A percentile compares a stretch with the other conserved stretches of the same genome.
These are phyloP conservation scores for Hypoxylon sp. DNA, from an alignment of 2,329 filamentous ascomycete species.

Conservation along the genomic window DNA sequence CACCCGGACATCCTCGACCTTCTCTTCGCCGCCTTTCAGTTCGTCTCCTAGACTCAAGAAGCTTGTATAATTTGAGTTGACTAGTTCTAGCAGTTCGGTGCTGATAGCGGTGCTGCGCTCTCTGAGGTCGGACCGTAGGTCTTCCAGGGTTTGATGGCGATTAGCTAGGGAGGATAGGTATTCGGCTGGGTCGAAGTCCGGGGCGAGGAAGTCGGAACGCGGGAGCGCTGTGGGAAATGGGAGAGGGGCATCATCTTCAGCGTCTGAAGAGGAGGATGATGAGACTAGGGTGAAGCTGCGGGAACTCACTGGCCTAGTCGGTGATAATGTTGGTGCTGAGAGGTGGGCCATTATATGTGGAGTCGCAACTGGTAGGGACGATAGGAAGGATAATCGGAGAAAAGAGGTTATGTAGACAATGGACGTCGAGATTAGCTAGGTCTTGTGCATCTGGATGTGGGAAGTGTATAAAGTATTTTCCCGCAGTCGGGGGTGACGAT, in stretches of 20 bases:
- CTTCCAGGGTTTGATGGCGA: slow-evolving; percentile 95
- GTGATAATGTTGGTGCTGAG: slow-evolving; percentile 49
- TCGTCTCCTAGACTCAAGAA: slow-evolving; percentile 88
- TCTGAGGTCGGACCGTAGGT: slow-evolving; percentile 88
- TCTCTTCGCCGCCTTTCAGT: slow-evolving; percentile 89
- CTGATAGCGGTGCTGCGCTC: slow-evolving; percentile 84
- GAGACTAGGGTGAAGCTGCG: slow-evolving; percentile 61
- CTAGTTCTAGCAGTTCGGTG: slow-evolving; percentile 90
- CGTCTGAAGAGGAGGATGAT: slow-evolving; percentile 56
- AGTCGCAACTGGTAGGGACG: not conserved
- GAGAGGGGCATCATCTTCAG: slow-evolving; percentile 75
- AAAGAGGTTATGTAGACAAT: not conserved
- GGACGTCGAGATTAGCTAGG: not conserved
- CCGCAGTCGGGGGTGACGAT: not conserved
- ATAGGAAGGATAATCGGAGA: not conserved
- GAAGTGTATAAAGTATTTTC: not conserved
- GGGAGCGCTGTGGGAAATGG: slow-evolving; percentile 91
- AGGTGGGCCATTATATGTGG: slow-evolving; percentile 45
- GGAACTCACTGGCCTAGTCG: slow-evolving; percentile 53
- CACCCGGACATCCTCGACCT: slow-evolving; percentile 89
- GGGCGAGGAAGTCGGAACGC: slow-evolving; percentile 83
- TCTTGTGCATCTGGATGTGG: slow-evolving; percentile 18
- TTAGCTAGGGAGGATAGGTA: slow-evolving; percentile 87
- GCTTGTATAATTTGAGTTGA: slow-evolving; percentile 94
- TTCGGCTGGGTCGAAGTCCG: slow-evolving; percentile 81